Base-by-base conservation (phyloP, 2,329 filamentous ascomycete genomes). In the Penicillium brasilianum region DNA sequence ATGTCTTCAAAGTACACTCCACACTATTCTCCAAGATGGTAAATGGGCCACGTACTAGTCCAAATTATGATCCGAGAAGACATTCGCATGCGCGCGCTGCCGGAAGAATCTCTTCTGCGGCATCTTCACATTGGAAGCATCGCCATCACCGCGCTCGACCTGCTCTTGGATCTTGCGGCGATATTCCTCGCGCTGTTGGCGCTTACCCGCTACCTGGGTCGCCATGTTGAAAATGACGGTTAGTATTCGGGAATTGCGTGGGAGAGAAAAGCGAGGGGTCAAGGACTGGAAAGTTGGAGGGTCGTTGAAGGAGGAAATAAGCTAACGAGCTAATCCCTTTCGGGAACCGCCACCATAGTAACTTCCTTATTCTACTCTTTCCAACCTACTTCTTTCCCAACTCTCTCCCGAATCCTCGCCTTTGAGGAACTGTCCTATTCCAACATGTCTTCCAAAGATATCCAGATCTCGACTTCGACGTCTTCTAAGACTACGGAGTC, bases 101-200 rank as follows among this genome's bases (percentile, higher is more conserved):
- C 95, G 88, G 77, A 97, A 99, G 81, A 95, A 97, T 81, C 91
- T 94, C 84, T 99, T 99, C 79, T 92, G 90, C 10, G 95, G 95
- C 71, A 97, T 80, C 70, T 87, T 84, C 8, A 87, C 79, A 41
- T 80, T 64, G 36, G 61, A 65, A 37, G 64, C 63, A 32, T 69
- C 66, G 36, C 64, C 69, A 52, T 74, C 69, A 18, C 61, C 49
- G 34, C 50, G 50, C 14, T 68, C 58, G 7, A 57, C 69, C 34
- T 64, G 68, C 36, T 57, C 67, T 49, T 65, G 63, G 50, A 58
- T 64, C 62, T 58, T 71, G 62, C 55, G 69, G 69, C 85, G 87
- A 73, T 90, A 91, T 61, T 85, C 84, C 60, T 87, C 84, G 66
- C 90, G 87, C 80, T 88, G 88, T 69, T 87, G 84, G 61, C 83